These are phyloP conservation scores for Elsinoe ampelina DNA, from an alignment of 2,329 filamentous ascomycete genomes.

Conservation along the genomic window DNA sequence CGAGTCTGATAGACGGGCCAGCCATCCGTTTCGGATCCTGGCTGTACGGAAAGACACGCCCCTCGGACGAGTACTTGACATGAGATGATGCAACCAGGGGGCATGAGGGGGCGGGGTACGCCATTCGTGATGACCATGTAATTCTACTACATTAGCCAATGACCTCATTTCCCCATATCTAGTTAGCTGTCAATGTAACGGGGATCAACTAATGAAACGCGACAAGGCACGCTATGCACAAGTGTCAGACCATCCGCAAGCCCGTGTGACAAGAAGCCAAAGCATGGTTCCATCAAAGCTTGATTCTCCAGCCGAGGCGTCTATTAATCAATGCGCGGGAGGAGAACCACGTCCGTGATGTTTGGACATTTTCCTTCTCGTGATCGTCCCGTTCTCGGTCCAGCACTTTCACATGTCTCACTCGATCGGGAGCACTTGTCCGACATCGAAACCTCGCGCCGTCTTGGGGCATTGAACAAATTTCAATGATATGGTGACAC, in stretches of 20 bases:
- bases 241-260: background rate
- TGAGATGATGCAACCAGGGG: background rate
- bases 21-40: slow-evolving; percentile 49
- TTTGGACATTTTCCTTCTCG: too few relatives aligned
- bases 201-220: background rate
- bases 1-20: slow-evolving; percentile 49
- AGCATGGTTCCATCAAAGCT: background rate
- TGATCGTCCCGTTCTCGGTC: background rate
- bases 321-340: background rate
- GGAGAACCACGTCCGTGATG: background rate
- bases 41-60: slow-evolving; percentile 44
- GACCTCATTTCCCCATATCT: background rate
- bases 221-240: background rate
- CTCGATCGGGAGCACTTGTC: background rate
- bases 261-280: background rate
- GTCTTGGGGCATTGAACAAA: background rate
- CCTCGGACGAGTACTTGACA: slow-evolving; percentile 15
- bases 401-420: background rate
- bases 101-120: background rate
- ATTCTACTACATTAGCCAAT: background rate
- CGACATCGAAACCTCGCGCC: background rate
- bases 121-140: background rate
- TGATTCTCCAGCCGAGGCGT: background rate
- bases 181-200: background rate
- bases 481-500: background rate